Evolutionary conservation across 2,329 filamentous ascomycete species (phyloP).

Genomic region (Bipolaris gigantea): DNA sequence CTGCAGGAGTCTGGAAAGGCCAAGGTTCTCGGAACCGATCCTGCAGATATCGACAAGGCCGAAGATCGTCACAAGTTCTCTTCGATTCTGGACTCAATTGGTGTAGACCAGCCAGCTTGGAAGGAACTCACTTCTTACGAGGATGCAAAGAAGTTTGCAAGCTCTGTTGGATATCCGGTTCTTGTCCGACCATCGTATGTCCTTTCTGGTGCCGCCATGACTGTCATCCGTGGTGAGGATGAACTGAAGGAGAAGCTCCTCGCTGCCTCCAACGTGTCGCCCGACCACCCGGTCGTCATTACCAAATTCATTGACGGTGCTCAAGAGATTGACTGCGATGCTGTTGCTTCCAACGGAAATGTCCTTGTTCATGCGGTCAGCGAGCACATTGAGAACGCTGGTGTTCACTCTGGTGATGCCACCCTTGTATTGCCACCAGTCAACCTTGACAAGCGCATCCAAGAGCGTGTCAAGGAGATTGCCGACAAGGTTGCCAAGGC

Average conservation of each 20-base stretch:
- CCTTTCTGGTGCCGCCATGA: slow-evolving; percentile 97
- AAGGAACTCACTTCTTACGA: slow-evolving; percentile 90
- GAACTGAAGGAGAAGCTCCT: slow-evolving; percentile 95
- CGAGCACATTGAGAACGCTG: slow-evolving; percentile 95
- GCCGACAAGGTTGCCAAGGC: slow-evolving; percentile 95
- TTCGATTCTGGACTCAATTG: slow-evolving; percentile 93
- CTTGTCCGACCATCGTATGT: slow-evolving; percentile 95
- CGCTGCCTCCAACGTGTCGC: slow-evolving; percentile 85
- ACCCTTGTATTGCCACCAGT: slow-evolving; percentile 89
- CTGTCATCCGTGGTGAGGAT: slow-evolving; percentile 82
- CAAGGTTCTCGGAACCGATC: slow-evolving; percentile 89
- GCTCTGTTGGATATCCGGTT: slow-evolving; percentile 87
- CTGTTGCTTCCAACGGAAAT: slow-evolving; percentile 82
- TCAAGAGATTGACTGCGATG: slow-evolving; percentile 94
- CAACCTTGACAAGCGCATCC: slow-evolving; percentile 73
- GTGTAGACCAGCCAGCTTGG: slow-evolving; percentile 96
- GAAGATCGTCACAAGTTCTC: slow-evolving; percentile 99
- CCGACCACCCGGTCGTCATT: slow-evolving; percentile 97
- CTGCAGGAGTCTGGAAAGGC: slow-evolving; percentile 90
- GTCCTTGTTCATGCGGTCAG: slow-evolving; percentile 89
- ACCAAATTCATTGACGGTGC: slow-evolving; percentile 98
- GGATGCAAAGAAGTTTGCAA: slow-evolving; percentile 84
- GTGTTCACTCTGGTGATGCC: slow-evolving; percentile 97
- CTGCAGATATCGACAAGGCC: slow-evolving; percentile 93
- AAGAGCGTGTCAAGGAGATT: slow-evolving; percentile 91